phyloP scores from a whole-genome alignment of 345 rosid species.

The Bruguiera sexangula region DNA sequence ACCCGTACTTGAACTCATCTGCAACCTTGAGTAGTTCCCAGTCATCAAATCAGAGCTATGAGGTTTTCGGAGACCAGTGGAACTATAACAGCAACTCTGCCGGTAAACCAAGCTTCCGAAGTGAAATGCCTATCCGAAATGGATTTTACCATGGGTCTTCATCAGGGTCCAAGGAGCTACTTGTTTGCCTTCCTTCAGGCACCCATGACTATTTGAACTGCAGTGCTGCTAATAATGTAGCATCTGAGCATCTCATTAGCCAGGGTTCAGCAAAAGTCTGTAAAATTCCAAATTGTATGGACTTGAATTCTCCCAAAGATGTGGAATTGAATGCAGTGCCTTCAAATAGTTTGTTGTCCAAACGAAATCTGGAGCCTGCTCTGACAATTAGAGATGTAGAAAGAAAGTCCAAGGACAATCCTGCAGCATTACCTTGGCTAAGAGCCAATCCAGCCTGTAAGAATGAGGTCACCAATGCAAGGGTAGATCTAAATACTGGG shows the following conservation, averaged over 20 bases:
- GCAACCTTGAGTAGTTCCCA: slow-evolving; percentile 41
- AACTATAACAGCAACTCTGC: slow-evolving; percentile 40
- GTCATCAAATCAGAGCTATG: slow-evolving; percentile 46
- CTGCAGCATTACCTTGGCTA: slow-evolving; percentile 62
- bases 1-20: slow-evolving; percentile 45
- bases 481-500: slow-evolving; percentile 43
- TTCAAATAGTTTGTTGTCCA: slow-evolving; percentile 39
- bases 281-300: slow-evolving; percentile 28
- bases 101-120: slow-evolving; percentile 42
- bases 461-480: slow-evolving; percentile 32
- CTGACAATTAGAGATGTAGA: slow-evolving; percentile 41
- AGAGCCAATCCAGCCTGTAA: slow-evolving; percentile 39
- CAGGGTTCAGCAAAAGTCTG: slow-evolving; percentile 31
- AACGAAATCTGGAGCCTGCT: slow-evolving; percentile 25
- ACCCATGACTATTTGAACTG: slow-evolving; percentile 32
- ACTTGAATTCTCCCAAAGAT: slow-evolving; percentile 34
- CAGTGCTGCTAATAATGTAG: slow-evolving; percentile 25
- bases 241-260: slow-evolving; percentile 25
- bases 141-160: slow-evolving; percentile 52
- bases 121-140: slow-evolving; percentile 43
- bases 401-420: slow-evolving; percentile 41
- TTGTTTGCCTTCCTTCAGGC: slow-evolving; percentile 20
- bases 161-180: slow-evolving; percentile 47
- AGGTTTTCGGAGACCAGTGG: slow-evolving; percentile 51
- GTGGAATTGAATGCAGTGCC: slow-evolving; percentile 47